These are phyloP conservation scores for Rutstroemia sp. DNA, from an alignment of 2,329 filamentous ascomycete species.

Conservation along the genomic window DNA sequence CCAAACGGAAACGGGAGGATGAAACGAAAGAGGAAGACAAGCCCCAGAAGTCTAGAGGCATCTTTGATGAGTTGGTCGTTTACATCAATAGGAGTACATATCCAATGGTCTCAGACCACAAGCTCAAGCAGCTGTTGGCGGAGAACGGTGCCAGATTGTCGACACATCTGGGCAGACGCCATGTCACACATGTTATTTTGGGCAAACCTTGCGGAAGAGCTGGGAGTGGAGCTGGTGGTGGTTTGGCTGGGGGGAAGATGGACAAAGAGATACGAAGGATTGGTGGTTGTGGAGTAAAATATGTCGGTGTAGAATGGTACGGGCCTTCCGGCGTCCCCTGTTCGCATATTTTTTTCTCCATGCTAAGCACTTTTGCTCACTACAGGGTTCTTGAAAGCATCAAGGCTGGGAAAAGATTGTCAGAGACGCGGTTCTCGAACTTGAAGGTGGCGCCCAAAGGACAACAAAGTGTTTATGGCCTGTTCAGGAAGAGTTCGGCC, in stretches of 20 bases:
- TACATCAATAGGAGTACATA: slow-evolving; percentile 86
- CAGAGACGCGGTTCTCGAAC: slow-evolving; percentile 65
- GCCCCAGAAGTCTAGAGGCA: slow-evolving; percentile 27
- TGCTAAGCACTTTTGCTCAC: slow-evolving; percentile 4
- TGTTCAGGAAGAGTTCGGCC: slow-evolving; percentile 32
- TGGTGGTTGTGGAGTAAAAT: slow-evolving; percentile 66
- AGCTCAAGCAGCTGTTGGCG: slow-evolving; percentile 69
- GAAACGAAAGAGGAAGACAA: slow-evolving; percentile 38
- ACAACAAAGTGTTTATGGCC: slow-evolving; percentile 57
- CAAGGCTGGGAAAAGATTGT: slow-evolving; percentile 63
- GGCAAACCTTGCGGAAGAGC: slow-evolving; percentile 45
- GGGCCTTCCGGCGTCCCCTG: slow-evolving; percentile 16
- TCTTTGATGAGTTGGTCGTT: slow-evolving; percentile 67
- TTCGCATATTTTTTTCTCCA: background rate
- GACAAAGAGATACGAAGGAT: slow-evolving; percentile 68
- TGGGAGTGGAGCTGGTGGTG: slow-evolving; percentile 58
- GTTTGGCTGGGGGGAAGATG: slow-evolving; percentile 68
- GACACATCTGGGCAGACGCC: slow-evolving; percentile 61
- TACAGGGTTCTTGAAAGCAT: slow-evolving; percentile 75
- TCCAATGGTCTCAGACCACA: slow-evolving; percentile 77
- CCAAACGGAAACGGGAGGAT: slow-evolving; percentile 41
- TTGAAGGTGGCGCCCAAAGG: slow-evolving; percentile 53
- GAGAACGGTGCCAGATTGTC: slow-evolving; percentile 68
- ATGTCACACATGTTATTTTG: slow-evolving; percentile 81
- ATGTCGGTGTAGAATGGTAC: slow-evolving; percentile 75